Evolutionary conservation across 148 eudicot genomes (phyloP).

Genomic region (Chenopodium album): DNA sequence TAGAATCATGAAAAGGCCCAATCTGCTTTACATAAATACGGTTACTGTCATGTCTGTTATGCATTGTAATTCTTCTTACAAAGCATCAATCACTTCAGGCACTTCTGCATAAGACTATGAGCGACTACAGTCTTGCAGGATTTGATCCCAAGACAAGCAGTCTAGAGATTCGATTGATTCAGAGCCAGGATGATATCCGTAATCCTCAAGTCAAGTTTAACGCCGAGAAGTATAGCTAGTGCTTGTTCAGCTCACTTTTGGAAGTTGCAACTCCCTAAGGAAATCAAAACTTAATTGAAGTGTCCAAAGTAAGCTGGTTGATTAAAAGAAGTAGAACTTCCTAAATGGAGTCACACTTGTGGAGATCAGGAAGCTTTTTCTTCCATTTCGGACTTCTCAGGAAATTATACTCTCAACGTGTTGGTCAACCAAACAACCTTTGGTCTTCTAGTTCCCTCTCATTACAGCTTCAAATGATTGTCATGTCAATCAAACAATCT

Average conservation of each 20-base stretch:
- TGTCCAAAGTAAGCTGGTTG: neutral
- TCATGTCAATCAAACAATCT: neutral
- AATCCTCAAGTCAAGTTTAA: constrained; percentile 66
- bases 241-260: neutral
- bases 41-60: neutral
- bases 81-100: constrained; percentile 45
- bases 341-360: neutral
- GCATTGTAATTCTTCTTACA: neutral
- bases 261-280: neutral
- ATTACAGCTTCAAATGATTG: neutral
- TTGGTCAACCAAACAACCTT: neutral
- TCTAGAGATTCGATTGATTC: constrained; percentile 86
- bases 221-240: constrained; percentile 48
- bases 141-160: constrained; percentile 79
- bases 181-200: constrained; percentile 83
- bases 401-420: neutral
- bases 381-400: neutral
- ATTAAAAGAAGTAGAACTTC: neutral
- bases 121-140: constrained; percentile 66
- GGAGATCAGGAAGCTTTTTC: neutral
- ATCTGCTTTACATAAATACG: neutral
- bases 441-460: neutral
- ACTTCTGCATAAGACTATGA: constrained; percentile 61
- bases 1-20: neutral
- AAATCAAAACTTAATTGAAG: neutral